Conservation (phyloP, 352 stramenopile species). For the Globisporangium orthogonon region DNA sequence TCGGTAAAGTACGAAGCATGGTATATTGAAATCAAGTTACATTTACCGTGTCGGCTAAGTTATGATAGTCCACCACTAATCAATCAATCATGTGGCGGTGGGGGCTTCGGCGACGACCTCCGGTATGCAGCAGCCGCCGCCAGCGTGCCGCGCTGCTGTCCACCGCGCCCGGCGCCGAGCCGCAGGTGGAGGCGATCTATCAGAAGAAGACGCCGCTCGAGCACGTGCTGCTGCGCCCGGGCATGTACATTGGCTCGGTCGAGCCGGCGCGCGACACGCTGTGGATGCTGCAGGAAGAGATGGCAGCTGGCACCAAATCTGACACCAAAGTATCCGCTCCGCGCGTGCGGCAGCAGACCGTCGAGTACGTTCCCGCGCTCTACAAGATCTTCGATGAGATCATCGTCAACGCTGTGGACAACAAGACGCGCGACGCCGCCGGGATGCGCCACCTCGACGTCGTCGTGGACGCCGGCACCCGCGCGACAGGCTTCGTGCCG, state of each 20-base stretch:
- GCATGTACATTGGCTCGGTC: slow-evolving; percentile 91
- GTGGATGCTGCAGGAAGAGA: slow-evolving; percentile 56
- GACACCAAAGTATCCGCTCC: not conserved
- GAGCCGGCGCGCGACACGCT: slow-evolving; percentile 66
- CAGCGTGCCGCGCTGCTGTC: not conserved
- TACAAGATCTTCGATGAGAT: slow-evolving; percentile 99
- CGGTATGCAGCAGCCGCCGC: too few relatives aligned
- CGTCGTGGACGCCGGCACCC: slow-evolving; percentile 51
- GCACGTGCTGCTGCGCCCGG: slow-evolving; percentile 86
- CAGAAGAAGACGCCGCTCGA: slow-evolving; percentile 89
- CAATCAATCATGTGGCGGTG: not conserved
- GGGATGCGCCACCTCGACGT: slow-evolving; percentile 75
- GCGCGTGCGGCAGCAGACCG: slow-evolving; percentile 64
- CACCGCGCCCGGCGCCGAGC: not conserved
- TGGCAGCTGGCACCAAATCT: slow-evolving; percentile 9
- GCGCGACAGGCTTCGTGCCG: slow-evolving; percentile 45
- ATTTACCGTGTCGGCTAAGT: too few relatives aligned
- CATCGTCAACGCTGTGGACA: slow-evolving; percentile 98
- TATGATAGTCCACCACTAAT: too few relatives aligned
- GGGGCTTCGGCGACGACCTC: not conserved
- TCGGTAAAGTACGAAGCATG: too few relatives aligned
- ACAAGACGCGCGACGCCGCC: slow-evolving; percentile 82
- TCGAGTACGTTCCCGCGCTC: slow-evolving; percentile 84
- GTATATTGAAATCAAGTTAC: too few relatives aligned
- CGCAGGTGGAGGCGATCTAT: slow-evolving; percentile 68